Percentiles rank a stretch among this genome's conserved stretches.
Evolutionary conservation across 2,329 filamentous ascomycete genomes (phyloP).

Genomic region (Nigrospora osmanthi): DNA sequence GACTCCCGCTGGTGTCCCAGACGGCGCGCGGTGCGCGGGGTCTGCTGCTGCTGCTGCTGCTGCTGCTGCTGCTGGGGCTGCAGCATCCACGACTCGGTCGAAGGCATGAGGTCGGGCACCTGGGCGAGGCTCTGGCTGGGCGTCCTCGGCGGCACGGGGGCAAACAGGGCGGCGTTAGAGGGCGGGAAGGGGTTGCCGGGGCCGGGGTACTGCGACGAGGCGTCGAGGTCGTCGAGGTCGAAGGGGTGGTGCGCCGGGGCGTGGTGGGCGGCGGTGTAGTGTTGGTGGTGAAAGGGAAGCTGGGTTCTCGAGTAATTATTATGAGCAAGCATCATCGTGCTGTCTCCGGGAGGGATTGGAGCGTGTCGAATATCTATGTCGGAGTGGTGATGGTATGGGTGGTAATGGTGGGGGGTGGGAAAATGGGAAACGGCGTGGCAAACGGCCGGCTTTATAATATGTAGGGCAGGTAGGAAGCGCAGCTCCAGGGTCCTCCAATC

Average conservation of each 20-base stretch:
- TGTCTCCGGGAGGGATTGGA: conserved; percentile 1
- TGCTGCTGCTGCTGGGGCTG: conserved; percentile 12
- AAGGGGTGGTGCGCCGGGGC: neutral
- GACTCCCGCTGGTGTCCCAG: conserved; percentile 50
- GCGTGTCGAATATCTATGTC: conserved; percentile 1
- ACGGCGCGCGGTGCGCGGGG: conserved; percentile 20
- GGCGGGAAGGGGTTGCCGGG: neutral
- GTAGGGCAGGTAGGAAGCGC: no score
- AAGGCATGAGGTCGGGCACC: conserved; percentile 22
- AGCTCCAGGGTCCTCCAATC: no score
- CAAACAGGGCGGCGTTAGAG: no score
- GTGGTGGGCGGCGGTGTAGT: conserved; percentile 3
- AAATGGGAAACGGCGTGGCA: neutral
- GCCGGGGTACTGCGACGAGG: conserved; percentile 1
- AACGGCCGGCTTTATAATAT: neutral
- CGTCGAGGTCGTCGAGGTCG: neutral
- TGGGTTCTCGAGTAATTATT: conserved; percentile 17
- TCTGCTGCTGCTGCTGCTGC: conserved; percentile 12
- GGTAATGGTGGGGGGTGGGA: conserved; percentile 6
- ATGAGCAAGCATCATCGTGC: conserved; percentile 23
- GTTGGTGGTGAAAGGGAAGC: conserved; percentile 7
- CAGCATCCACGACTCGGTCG: conserved; percentile 18
- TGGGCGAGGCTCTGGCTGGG: conserved; percentile 15
- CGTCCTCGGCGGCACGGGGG: no score
- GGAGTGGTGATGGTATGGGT: neutral